Percentiles rank a stretch among this genome's conserved stretches.
Evolutionary conservation across 768 basidiomycete species (phyloP).

Genomic region (Cantharellus cinnabarinus): DNA sequence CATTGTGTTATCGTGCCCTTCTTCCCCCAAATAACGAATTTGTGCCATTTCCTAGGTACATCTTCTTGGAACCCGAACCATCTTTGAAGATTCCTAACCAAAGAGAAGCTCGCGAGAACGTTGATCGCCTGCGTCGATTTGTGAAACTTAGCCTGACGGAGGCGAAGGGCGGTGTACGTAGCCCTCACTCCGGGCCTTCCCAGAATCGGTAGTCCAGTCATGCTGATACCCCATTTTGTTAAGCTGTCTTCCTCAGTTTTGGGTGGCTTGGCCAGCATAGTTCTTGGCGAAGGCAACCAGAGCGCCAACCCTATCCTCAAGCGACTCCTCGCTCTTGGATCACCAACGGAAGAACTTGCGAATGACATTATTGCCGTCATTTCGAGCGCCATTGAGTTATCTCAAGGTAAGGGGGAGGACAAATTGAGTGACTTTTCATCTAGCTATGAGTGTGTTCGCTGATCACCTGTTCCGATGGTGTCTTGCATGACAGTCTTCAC

Average conservation of each 20-base stretch:
- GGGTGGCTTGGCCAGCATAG: neutral
- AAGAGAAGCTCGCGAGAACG: neutral
- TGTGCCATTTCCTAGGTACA: neutral
- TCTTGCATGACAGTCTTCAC: neutral
- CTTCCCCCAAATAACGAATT: neutral
- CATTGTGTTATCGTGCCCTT: neutral
- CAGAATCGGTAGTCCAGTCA: neutral
- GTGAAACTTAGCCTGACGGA: neutral
- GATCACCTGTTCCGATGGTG: neutral
- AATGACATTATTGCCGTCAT: neutral
- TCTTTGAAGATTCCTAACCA: neutral
- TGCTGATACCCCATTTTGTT: neutral
- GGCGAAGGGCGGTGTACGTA: neutral
- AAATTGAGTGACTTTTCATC: neutral
- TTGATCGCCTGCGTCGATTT: neutral
- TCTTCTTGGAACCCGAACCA: neutral
- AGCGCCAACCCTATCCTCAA: neutral
- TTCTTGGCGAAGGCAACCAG: neutral
- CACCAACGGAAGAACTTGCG: neutral
- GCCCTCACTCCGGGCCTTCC: neutral
- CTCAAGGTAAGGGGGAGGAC: neutral
- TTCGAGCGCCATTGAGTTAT: neutral
- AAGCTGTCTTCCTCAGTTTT: neutral
- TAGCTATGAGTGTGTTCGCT: neutral
- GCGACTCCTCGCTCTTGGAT: neutral